These are phyloP conservation scores for Usnea hakonensis DNA, from an alignment of 495 filamentous ascomycete species.

Conservation along the genomic window DNA sequence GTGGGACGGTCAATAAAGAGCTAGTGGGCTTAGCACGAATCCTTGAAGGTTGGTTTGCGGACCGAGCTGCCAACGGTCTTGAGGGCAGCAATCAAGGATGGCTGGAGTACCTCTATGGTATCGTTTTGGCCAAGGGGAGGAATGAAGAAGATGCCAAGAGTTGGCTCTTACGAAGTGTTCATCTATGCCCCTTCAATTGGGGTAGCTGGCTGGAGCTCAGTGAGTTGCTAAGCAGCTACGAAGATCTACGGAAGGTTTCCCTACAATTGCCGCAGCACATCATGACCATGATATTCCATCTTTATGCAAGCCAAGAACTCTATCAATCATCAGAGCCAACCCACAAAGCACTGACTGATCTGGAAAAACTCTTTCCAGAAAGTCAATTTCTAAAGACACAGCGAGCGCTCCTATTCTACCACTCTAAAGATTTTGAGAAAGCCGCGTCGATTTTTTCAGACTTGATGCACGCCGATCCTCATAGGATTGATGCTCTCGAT, in stretches of 20 bases:
- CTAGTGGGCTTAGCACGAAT: slow-evolving; percentile 63
- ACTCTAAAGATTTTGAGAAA: slow-evolving; percentile 84
- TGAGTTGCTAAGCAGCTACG: slow-evolving; percentile 64
- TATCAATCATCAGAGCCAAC: slow-evolving; percentile 70
- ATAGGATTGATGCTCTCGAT: slow-evolving; percentile 83
- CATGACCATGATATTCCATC: slow-evolving; percentile 86
- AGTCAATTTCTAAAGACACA: slow-evolving; percentile 87
- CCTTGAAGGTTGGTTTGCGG: slow-evolving; percentile 67
- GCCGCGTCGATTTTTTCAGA: slow-evolving; percentile 78
- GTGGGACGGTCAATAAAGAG: slow-evolving; percentile 74
- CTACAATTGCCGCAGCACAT: slow-evolving; percentile 75
- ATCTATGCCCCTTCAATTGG: slow-evolving; percentile 89
- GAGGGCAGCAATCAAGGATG: slow-evolving; percentile 73
- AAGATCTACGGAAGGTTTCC: slow-evolving; percentile 60
- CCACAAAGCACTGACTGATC: slow-evolving; percentile 63
- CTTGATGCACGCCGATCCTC: slow-evolving; percentile 72
- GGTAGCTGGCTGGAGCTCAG: slow-evolving; percentile 87
- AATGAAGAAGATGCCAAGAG: slow-evolving; percentile 75
- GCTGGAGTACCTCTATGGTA: slow-evolving; percentile 92
- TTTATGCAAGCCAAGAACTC: slow-evolving; percentile 81
- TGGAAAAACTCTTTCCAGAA: slow-evolving; percentile 73
- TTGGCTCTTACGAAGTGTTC: slow-evolving; percentile 77
- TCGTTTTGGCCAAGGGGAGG: slow-evolving; percentile 83
- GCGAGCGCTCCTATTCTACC: slow-evolving; percentile 79
- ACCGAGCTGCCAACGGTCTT: slow-evolving; percentile 48